Evolutionary conservation across 306 rosid species (phyloP).

Genomic region (Quercus mongolica): DNA sequence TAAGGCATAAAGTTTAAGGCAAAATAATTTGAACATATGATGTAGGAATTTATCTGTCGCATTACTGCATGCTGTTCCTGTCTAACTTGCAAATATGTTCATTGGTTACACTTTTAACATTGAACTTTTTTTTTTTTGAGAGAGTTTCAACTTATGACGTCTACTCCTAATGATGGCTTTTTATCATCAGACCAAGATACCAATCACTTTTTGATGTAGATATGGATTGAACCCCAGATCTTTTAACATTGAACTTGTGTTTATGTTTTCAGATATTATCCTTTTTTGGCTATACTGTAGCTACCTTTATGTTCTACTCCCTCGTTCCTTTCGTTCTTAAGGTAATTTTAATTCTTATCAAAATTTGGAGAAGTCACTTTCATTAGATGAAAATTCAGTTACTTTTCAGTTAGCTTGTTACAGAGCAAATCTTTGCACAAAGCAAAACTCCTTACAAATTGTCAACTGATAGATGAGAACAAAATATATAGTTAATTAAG

Average conservation of each 20-base stretch:
- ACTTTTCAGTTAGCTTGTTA: background rate
- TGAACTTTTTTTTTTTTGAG: no score
- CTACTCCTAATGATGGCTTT: no score
- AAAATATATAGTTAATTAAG: background rate
- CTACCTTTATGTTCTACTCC: slow-evolving; percentile 37
- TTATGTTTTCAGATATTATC: slow-evolving; percentile 21
- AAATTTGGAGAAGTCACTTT: background rate
- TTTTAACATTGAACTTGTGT: background rate
- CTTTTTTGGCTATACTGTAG: slow-evolving; percentile 23
- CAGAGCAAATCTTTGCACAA: background rate
- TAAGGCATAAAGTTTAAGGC: background rate
- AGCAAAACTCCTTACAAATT: background rate
- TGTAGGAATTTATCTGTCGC: background rate
- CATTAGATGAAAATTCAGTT: background rate
- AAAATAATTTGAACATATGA: background rate
- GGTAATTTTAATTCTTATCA: slow-evolving; percentile 14
- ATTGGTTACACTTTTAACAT: background rate
- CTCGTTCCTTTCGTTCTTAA: slow-evolving; percentile 36
- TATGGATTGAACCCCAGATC: no score
- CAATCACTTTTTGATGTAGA: accelerated
- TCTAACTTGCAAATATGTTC: background rate
- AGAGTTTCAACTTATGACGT: no score
- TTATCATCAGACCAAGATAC: no score
- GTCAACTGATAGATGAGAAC: background rate
- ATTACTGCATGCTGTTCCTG: background rate